Evolutionary conservation across 2,329 filamentous ascomycete species (phyloP).

Genomic region (Claviceps humidiphila): DNA sequence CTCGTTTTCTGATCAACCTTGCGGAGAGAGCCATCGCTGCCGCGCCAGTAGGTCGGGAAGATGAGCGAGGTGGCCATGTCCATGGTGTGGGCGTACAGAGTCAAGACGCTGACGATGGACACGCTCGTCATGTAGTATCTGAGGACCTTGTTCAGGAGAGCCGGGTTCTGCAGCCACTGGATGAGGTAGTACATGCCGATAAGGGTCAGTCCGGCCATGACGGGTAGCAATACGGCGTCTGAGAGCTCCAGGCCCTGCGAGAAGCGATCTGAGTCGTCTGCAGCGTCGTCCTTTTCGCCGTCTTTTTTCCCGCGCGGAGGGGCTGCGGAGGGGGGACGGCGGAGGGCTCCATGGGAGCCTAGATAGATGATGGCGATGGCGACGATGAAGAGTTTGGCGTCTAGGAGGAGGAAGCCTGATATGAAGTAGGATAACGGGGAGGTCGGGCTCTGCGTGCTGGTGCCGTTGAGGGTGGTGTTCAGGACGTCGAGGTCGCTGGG

Average conservation of each 20-base stretch:
- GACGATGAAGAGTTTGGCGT: slow-evolving; percentile 41
- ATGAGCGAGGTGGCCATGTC: slow-evolving; percentile 51
- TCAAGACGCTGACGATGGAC: slow-evolving; percentile 63
- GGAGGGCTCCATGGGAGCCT: slow-evolving; percentile 73
- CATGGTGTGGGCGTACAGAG: slow-evolving; percentile 59
- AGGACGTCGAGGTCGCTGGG: slow-evolving; percentile 16
- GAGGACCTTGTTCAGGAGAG: slow-evolving; percentile 69
- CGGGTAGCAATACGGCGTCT: slow-evolving; percentile 74
- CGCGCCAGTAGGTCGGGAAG: slow-evolving; percentile 59
- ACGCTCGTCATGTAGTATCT: slow-evolving; percentile 72
- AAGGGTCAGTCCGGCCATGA: slow-evolving; percentile 61
- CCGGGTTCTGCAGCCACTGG: slow-evolving; percentile 73
- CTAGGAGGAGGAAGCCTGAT: slow-evolving; percentile 29
- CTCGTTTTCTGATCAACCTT: slow-evolving; percentile 28
- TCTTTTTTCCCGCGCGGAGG: slow-evolving; percentile 35
- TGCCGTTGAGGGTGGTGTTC: slow-evolving; percentile 16
- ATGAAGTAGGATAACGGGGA: slow-evolving; percentile 18
- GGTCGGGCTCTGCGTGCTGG: slow-evolving; percentile 10
- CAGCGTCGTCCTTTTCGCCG: slow-evolving; percentile 31
- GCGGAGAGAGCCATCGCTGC: slow-evolving; percentile 28
- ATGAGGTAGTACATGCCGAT: slow-evolving; percentile 75
- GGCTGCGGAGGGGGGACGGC: slow-evolving; percentile 67
- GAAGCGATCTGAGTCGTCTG: slow-evolving; percentile 29
- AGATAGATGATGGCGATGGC: slow-evolving; percentile 75
- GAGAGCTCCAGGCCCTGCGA: slow-evolving; percentile 43